Percentiles rank a stretch among this genome's conserved stretches.
These are phyloP conservation scores for Dothiorella sarmentorum DNA, from an alignment of 2,329 filamentous ascomycete species.

Conservation along the genomic window DNA sequence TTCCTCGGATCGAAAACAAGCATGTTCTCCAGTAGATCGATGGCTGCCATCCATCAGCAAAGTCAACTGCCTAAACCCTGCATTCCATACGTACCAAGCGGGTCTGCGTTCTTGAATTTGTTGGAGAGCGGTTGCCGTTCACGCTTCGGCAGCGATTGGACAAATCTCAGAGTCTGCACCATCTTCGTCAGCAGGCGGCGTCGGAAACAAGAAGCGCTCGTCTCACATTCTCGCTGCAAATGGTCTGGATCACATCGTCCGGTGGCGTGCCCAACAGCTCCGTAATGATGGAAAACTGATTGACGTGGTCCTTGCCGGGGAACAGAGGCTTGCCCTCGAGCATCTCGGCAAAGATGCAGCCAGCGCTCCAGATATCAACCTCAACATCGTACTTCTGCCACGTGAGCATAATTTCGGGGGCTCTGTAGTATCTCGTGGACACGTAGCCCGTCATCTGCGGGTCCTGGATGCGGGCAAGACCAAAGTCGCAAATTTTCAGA, in stretches of 20 bases:
- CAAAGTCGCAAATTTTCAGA: slow-evolving; percentile 99
- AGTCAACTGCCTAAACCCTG: background rate
- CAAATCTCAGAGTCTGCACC: slow-evolving; percentile 82
- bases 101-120: slow-evolving; percentile 95
- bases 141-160: slow-evolving; percentile 93
- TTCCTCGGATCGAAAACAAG: slow-evolving; percentile 98
- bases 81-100: slow-evolving; percentile 59
- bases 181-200: slow-evolving; percentile 24
- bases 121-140: slow-evolving; percentile 79
- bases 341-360: slow-evolving; percentile 99
- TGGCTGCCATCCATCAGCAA: slow-evolving; percentile 52
- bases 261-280: slow-evolving; percentile 94
- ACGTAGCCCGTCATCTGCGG: slow-evolving; percentile 99
- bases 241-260: slow-evolving; percentile 97
- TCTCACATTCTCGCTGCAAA: slow-evolving; percentile 93
- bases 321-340: slow-evolving; percentile 97
- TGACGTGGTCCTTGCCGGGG: slow-evolving; percentile 98
- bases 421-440: slow-evolving; percentile 96
- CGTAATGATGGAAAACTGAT: slow-evolving; percentile 99
- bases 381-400: slow-evolving; percentile 99
- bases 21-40: slow-evolving; percentile 94
- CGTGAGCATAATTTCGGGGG: slow-evolving; percentile 99
- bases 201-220: background rate
- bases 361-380: slow-evolving; percentile 98
- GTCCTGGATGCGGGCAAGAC: slow-evolving; percentile 93